phyloP scores from a whole-genome alignment of 1,284 basidiomycete genomes.

The Trametes sp. region DNA sequence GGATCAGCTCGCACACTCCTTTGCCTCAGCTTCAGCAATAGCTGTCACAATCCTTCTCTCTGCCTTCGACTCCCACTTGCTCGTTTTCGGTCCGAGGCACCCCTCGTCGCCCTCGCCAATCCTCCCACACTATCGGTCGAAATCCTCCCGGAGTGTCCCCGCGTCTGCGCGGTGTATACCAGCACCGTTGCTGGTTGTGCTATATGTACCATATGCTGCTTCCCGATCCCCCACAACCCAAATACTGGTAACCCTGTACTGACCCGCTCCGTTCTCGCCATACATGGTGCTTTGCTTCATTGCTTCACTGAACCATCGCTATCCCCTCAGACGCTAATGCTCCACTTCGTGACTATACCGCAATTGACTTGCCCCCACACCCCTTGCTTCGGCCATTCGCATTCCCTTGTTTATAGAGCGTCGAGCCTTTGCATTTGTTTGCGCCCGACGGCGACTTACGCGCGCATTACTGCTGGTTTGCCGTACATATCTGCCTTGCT shows the following conservation, averaged over 20 bases:
- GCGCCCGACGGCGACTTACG: background rate
- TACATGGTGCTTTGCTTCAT: conserved; percentile 10
- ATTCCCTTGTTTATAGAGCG: background rate
- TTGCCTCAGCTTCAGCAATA: background rate
- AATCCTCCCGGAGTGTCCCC: conserved; percentile 16
- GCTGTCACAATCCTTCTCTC: conserved; percentile 18
- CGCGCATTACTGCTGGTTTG: conserved; percentile 11
- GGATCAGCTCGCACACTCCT: conserved; percentile 20
- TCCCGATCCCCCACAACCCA: conserved; percentile 7
- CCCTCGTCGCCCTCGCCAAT: background rate
- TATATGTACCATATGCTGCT: conserved; percentile 31
- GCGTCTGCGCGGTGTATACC: conserved; percentile 29
- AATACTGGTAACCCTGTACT: conserved; percentile 11
- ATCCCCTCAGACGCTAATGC: conserved; percentile 22
- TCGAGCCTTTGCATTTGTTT: background rate
- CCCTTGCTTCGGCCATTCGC: background rate
- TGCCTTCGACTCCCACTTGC: conserved; percentile 2
- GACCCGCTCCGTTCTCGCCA: background rate
- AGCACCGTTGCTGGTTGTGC: conserved; percentile 32
- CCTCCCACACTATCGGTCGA: conserved; percentile 4
- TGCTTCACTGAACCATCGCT: conserved; percentile 10
- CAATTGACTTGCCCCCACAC: conserved; percentile 16
- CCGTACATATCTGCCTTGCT: conserved; percentile 7
- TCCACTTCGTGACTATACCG: conserved; percentile 19
- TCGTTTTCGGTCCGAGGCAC: background rate